Evolutionary conservation across 805 yeast genomes (phyloP), one percentile per base, ranked within the genome.

Genomic region (Yamadazyma sp.): DNA sequence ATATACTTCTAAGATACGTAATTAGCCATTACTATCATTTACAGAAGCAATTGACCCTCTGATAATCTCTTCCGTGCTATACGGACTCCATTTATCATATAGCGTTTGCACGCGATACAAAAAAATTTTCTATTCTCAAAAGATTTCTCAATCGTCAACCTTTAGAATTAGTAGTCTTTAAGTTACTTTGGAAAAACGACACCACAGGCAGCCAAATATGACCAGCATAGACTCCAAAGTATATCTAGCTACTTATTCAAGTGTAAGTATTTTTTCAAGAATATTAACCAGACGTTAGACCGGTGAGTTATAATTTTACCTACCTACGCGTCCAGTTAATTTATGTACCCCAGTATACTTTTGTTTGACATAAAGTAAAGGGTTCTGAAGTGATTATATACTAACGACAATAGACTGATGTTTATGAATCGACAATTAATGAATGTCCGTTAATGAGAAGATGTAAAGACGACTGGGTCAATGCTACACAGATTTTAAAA

Each of bases 401-500:
- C 42, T 38, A 39, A 43, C 47, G n/a, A 22, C 3, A 18, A 7
- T 40, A 66, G 73, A 65, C 68, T 27, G 73, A 67, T 54, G 91
- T 89, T 42, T 94, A 84, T 64, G 85, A 91, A 65, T 70, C 80
- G 49, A 61, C 75, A 17, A 75, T 75, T 46, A 74, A 79, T 32
- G 77, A 80, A 23, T 79, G 82, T 13, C 84, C 89, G 18, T 79
- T 84, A 11, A 93, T 93, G 98, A 76, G 98, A 49, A 71, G 98
- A 39, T 80, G 86, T 42, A 70, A 75, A 32, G 98, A 93, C 56
- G 85, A 89, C 48, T 93, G 98, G 98, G 87, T 93, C 40, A 91
- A 91, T 60, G 98, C 98, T 9, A 91, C 98, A 17, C 98, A 91
- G 56, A 86, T 91, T 31, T 69, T 91, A 43, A 91, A 91, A 58